Evolutionary conservation across 75 land plant genomes (phyloP).

Genomic region (Picea glauca): DNA sequence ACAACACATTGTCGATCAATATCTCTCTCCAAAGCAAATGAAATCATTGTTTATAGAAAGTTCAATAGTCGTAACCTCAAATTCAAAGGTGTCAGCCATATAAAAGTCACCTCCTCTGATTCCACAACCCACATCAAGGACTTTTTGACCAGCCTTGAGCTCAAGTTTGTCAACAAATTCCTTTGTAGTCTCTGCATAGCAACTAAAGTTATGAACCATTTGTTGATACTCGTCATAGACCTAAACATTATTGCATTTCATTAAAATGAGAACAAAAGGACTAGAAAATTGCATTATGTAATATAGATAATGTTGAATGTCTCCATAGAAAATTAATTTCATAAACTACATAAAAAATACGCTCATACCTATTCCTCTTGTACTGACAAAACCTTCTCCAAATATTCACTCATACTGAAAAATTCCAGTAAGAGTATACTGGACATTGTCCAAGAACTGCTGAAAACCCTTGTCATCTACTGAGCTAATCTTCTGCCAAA

Average conservation of each 20-base stretch:
- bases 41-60: conserved; percentile 98
- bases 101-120: conserved; percentile 99
- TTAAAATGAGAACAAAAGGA: neutral
- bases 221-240: too few relatives aligned
- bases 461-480: conserved; percentile 77
- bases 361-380: conserved; percentile 86
- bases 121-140: conserved; percentile 98
- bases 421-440: conserved; percentile 85
- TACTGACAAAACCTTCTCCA: conserved; percentile 96
- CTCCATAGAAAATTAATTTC: conserved; percentile 9
- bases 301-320: conserved; percentile 18
- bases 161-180: conserved; percentile 90
- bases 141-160: conserved; percentile 87
- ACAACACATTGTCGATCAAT: conserved; percentile 88
- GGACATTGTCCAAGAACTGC: conserved; percentile 81
- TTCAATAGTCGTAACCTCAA: conserved; percentile 89
- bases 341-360: neutral
- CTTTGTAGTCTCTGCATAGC: conserved; percentile 80
- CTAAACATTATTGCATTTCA: neutral
- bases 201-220: neutral
- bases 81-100: conserved; percentile 95
- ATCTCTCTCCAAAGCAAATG: conserved; percentile 94
- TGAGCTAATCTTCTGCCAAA: conserved; percentile 80
- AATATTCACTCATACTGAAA: conserved; percentile 96
- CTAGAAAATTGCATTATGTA: neutral